A percentile compares a stretch with the other conserved stretches of the same genome.
phyloP scores from a whole-genome alignment of 306 rosid species.

The Rubus idaeus region DNA sequence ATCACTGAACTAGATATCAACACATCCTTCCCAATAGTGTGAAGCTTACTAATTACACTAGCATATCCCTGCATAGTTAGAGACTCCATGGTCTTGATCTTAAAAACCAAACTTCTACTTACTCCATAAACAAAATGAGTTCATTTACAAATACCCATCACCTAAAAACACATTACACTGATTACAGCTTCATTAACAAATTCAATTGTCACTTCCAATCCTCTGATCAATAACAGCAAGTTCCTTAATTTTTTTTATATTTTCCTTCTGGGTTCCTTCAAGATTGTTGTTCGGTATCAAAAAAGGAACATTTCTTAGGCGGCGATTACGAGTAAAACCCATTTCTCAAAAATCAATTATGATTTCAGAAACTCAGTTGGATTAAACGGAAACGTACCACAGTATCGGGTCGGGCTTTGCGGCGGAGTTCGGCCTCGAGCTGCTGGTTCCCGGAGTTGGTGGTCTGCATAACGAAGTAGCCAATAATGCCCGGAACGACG shows the following conservation, averaged over 20 bases:
- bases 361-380: neutral
- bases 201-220: neutral
- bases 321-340: neutral
- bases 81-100: neutral
- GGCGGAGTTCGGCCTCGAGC: conserved; percentile 83
- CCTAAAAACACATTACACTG: neutral
- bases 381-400: conserved; percentile 25
- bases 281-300: neutral
- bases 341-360: neutral
- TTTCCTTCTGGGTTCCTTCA: neutral
- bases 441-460: conserved; percentile 65
- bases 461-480: conserved; percentile 73
- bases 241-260: neutral
- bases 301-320: neutral
- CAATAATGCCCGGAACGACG: conserved; percentile 75
- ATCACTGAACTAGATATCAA: neutral
- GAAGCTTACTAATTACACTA: neutral
- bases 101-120: neutral
- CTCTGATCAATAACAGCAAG: neutral
- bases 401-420: conserved; percentile 78
- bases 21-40: neutral
- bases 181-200: neutral
- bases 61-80: neutral
- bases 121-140: neutral
- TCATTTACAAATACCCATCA: neutral